Conservation (phyloP, 306 rosid species). For the Ormosia semicastrata region DNA sequence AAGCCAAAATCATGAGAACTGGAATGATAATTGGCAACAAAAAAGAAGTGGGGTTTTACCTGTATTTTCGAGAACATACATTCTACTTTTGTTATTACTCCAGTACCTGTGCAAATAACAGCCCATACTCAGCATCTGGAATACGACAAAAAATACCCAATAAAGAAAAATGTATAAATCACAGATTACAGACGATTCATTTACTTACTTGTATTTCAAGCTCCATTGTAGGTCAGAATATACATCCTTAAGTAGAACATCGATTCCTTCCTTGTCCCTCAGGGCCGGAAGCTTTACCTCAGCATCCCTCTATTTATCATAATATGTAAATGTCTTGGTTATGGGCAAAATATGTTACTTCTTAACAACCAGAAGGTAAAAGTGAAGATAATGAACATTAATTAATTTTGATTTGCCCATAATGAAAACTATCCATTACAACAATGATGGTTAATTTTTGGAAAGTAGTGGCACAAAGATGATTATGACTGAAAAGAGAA, state of each 20-base stretch:
- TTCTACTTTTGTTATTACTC: conserved; percentile 58
- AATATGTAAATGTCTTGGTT: not conserved
- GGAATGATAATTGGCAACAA: not conserved
- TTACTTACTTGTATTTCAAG: conserved; percentile 56
- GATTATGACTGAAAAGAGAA: not conserved
- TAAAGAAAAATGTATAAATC: not conserved
- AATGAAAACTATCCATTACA: not conserved
- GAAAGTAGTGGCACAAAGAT: not conserved
- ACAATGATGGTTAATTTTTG: not conserved
- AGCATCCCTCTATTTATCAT: conserved; percentile 51
- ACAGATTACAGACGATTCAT: not conserved
- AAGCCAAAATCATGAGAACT: not conserved
- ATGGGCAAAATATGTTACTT: not conserved
- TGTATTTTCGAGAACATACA: conserved; percentile 66
- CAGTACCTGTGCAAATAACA: conserved; percentile 50
- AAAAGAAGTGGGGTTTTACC: conserved; percentile 32
- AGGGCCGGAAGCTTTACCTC: conserved; percentile 60
- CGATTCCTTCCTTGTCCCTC: conserved; percentile 43
- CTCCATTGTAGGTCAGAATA: conserved; percentile 41
- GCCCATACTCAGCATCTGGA: not conserved
- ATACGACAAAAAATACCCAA: not conserved
- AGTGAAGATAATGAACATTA: not conserved
- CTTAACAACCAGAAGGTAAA: not conserved
- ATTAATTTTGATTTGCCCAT: not conserved
- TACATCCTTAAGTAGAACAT: conserved; percentile 45